Conservation (phyloP, 306 rosid genomes). For the Fagus sylvatica region DNA sequence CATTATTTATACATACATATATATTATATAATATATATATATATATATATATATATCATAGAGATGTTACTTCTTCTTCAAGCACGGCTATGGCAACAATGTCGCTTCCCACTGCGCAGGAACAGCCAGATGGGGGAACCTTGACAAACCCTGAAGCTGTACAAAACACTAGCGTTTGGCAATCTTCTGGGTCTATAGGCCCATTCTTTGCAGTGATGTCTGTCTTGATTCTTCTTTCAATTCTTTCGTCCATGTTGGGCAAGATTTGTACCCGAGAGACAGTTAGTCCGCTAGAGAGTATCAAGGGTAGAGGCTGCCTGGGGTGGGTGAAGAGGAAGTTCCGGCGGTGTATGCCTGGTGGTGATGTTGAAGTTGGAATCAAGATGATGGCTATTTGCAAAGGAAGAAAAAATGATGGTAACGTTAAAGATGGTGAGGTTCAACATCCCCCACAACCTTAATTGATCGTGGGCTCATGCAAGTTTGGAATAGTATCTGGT, state of each 20-base stretch:
- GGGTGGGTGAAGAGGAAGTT: constrained; percentile 51
- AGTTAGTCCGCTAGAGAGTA: constrained; percentile 43
- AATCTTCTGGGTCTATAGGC: constrained; percentile 61
- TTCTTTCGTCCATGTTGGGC: constrained; percentile 61
- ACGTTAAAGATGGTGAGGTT: constrained; percentile 33
- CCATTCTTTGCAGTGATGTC: constrained; percentile 72
- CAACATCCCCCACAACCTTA: constrained; percentile 18
- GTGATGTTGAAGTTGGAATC: constrained; percentile 37
- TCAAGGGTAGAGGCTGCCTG: constrained; percentile 31
- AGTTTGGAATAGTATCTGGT: background rate
- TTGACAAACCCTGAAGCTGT: constrained; percentile 22
- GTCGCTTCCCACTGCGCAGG: constrained; percentile 36
- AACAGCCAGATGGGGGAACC: constrained; percentile 24
- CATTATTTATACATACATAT: background rate
- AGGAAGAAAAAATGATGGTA: constrained; percentile 8
- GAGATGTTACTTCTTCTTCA: background rate
- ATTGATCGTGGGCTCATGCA: background rate
- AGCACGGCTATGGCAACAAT: constrained; percentile 37
- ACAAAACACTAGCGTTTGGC: constrained; percentile 30
- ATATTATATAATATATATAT: background rate
- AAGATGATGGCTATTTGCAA: constrained; percentile 38
- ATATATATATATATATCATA: background rate
- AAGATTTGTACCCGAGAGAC: constrained; percentile 37
- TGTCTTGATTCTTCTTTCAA: constrained; percentile 46
- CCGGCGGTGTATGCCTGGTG: background rate